A percentile compares a stretch with the other conserved stretches of the same genome.
These are phyloP conservation scores for Sisymbrium altissimum DNA, from an alignment of 345 rosid genomes.

Conservation along the genomic window DNA sequence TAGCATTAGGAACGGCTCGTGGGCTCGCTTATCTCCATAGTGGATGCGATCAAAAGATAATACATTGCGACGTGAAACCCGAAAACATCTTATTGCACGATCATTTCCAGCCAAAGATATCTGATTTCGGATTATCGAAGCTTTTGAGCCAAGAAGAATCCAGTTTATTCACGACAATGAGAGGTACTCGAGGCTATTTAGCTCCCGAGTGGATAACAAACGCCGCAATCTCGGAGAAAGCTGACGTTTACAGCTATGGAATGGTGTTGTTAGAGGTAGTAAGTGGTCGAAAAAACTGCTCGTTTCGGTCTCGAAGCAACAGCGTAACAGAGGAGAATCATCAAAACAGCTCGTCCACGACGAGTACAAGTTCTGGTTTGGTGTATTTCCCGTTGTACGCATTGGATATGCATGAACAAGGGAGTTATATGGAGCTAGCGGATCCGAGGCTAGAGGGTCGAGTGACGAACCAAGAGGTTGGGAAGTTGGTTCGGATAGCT, in stretches of 20 bases:
- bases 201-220: slow-evolving; percentile 87
- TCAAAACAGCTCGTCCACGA: slow-evolving; percentile 42
- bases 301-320: slow-evolving; percentile 41
- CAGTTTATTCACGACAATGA: slow-evolving; percentile 66
- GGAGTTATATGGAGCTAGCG: slow-evolving; percentile 69
- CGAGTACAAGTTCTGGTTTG: slow-evolving; percentile 37
- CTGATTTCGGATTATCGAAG: slow-evolving; percentile 77
- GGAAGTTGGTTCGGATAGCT: slow-evolving; percentile 52
- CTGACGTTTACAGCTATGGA: slow-evolving; percentile 83
- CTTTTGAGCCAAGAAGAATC: slow-evolving; percentile 63
- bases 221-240: slow-evolving; percentile 73
- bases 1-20: slow-evolving; percentile 72
- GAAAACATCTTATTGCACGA: slow-evolving; percentile 70
- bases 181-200: slow-evolving; percentile 85
- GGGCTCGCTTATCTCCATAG: slow-evolving; percentile 76
- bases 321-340: slow-evolving; percentile 39
- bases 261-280: slow-evolving; percentile 79
- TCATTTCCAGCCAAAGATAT: slow-evolving; percentile 60
- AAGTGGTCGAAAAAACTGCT: slow-evolving; percentile 73
- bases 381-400: slow-evolving; percentile 78
- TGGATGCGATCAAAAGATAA: slow-evolving; percentile 67
- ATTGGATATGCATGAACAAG: slow-evolving; percentile 80
- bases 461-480: slow-evolving; percentile 54
- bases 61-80: slow-evolving; percentile 73
- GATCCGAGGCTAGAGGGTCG: slow-evolving; percentile 79